These are phyloP conservation scores for Roridomyces roridus DNA, from an alignment of 768 basidiomycete species.

Conservation along the genomic window DNA sequence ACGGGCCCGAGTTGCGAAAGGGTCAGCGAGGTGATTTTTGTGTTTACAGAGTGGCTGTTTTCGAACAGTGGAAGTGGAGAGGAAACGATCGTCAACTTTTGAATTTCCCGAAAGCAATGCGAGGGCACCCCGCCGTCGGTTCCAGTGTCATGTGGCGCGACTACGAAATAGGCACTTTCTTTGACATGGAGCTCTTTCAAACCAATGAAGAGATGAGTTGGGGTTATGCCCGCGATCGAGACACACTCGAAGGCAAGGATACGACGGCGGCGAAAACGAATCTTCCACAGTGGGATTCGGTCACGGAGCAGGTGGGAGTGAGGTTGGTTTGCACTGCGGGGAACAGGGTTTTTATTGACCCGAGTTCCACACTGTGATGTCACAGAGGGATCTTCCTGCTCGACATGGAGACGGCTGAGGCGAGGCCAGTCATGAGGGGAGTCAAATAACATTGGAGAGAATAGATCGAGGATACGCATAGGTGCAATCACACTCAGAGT, in stretches of 20 bases:
- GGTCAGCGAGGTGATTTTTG: slow-evolving; percentile 3
- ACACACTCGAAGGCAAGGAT: too few relatives aligned
- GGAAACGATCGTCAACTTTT: not conserved
- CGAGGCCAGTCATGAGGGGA: not conserved
- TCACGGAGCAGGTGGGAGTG: not conserved
- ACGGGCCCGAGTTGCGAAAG: slow-evolving; percentile 3
- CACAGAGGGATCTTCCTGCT: too few relatives aligned
- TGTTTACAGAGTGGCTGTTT: not conserved
- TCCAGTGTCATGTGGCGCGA: not conserved
- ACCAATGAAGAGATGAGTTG: not conserved
- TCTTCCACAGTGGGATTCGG: too few relatives aligned
- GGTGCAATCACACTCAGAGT: slow-evolving; percentile 4
- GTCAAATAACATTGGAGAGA: not conserved
- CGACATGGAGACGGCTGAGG: not conserved
- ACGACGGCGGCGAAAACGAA: too few relatives aligned
- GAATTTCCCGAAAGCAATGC: not conserved
- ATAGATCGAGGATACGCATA: slow-evolving; percentile 1
- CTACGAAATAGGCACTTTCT: slow-evolving; percentile 7
- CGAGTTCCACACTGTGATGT: too few relatives aligned
- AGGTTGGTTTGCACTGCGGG: not conserved
- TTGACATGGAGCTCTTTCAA: slow-evolving; percentile 4
- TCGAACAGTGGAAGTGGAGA: slow-evolving; percentile 1
- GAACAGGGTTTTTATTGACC: too few relatives aligned
- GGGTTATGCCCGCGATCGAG: slow-evolving; percentile 3
- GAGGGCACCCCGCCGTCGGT: too few relatives aligned